Percentiles rank a stretch among this genome's conserved stretches.
Evolutionary conservation across 2,329 filamentous ascomycete genomes (phyloP).

Genomic region (Chaetomium sp.): DNA sequence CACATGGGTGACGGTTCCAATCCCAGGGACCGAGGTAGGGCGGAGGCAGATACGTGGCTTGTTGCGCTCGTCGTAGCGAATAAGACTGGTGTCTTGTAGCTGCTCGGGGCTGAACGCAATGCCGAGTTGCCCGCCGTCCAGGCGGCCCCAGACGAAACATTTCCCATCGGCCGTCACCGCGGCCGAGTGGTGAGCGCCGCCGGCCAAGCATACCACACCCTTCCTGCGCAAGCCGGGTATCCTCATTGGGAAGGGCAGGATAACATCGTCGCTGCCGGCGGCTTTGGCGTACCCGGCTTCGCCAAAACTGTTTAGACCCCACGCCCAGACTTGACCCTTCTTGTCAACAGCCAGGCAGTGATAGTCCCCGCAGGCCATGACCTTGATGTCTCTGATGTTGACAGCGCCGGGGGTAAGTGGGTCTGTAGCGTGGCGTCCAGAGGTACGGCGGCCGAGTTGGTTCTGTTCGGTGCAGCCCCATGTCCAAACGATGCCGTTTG

Average conservation of each 20-base stretch:
- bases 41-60: slow-evolving; percentile 10
- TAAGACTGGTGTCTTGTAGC: not conserved
- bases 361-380: not conserved
- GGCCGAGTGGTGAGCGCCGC: not conserved
- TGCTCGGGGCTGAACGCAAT: slow-evolving; percentile 5
- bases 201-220: not conserved
- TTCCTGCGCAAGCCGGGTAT: not conserved
- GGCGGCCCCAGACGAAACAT: not conserved
- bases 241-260: not conserved
- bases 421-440: not conserved
- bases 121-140: slow-evolving; percentile 13
- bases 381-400: not conserved
- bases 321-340: not conserved
- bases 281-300: not conserved
- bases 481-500: not conserved
- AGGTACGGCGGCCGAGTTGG: not conserved
- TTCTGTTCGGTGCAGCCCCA: not conserved
- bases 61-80: slow-evolving; percentile 6
- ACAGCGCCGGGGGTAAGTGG: not conserved
- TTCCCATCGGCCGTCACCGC: not conserved
- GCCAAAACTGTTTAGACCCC: not conserved
- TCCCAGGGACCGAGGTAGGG: not conserved
- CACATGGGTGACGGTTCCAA: not conserved
- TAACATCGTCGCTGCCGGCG: not conserved
- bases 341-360: not conserved